Conservation (phyloP, 2,329 filamentous ascomycete species). For the Xylaria arbuscula region DNA sequence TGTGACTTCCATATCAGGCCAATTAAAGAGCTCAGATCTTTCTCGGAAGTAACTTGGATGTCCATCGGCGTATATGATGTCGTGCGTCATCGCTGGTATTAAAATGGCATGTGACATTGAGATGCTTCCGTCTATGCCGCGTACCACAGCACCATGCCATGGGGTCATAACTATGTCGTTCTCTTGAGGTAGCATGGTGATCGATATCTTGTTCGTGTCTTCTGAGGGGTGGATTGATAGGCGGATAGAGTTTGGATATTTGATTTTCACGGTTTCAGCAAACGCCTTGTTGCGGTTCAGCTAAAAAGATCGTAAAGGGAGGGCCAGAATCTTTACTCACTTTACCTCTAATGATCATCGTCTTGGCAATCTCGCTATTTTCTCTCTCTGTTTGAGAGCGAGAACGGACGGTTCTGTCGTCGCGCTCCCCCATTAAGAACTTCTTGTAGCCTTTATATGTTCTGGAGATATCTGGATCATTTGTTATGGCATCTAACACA, state of each 20-base stretch:
- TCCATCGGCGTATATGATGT: constrained; percentile 58
- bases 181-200: constrained; percentile 33
- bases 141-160: constrained; percentile 36
- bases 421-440: constrained; percentile 35
- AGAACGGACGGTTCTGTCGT: constrained; percentile 29
- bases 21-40: constrained; percentile 57
- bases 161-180: constrained; percentile 37
- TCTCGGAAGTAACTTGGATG: constrained; percentile 62
- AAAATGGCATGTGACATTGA: constrained; percentile 36
- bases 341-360: constrained; percentile 37
- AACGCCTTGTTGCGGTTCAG: constrained; percentile 30
- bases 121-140: constrained; percentile 25
- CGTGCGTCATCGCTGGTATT: constrained; percentile 43
- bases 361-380: constrained; percentile 34
- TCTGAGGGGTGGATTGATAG: constrained; percentile 37
- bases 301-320: not conserved
- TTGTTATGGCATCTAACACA: constrained; percentile 31
- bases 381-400: constrained; percentile 37
- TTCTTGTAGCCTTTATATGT: constrained; percentile 39
- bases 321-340: constrained; percentile 4
- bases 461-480: constrained; percentile 29
- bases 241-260: constrained; percentile 32
- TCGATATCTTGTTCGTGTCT: constrained; percentile 35
- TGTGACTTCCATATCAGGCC: constrained; percentile 53
- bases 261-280: constrained; percentile 28